phyloP scores from a whole-genome alignment of 2,329 filamentous ascomycete species.

The Aspergillus sojae region DNA sequence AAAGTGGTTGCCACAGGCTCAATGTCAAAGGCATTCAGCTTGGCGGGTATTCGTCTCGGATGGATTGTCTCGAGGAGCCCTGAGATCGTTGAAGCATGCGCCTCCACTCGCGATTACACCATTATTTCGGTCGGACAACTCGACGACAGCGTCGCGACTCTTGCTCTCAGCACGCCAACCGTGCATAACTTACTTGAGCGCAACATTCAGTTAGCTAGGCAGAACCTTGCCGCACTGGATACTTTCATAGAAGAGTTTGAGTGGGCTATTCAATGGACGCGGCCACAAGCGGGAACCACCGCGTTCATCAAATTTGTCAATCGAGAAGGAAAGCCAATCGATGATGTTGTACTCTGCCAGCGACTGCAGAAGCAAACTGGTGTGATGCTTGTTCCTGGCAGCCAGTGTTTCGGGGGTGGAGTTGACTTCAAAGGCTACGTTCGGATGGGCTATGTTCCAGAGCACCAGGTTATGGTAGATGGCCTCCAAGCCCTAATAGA shows the following conservation, averaged over 20 bases:
- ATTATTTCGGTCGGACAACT: constrained; percentile 77
- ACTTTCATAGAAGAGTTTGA: constrained; percentile 63
- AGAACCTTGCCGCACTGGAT: constrained; percentile 64
- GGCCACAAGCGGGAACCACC: constrained; percentile 74
- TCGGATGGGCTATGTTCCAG: constrained; percentile 72
- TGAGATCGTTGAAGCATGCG: constrained; percentile 62
- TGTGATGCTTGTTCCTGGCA: constrained; percentile 73
- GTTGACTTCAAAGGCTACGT: constrained; percentile 72
- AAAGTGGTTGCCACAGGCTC: constrained; percentile 73
- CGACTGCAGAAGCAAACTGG: constrained; percentile 67
- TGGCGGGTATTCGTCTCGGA: constrained; percentile 75
- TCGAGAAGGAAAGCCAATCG: constrained; percentile 60
- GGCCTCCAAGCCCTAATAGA: constrained; percentile 59
- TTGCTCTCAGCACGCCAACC: constrained; percentile 64
- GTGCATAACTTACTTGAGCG: constrained; percentile 61
- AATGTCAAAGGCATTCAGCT: constrained; percentile 77
- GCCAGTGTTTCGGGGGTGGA: constrained; percentile 67
- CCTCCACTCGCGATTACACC: constrained; percentile 71
- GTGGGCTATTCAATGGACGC: constrained; percentile 64
- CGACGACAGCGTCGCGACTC: constrained; percentile 72
- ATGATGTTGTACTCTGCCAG: constrained; percentile 70
- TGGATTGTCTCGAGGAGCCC: constrained; percentile 70
- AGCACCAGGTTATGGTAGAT: constrained; percentile 66
- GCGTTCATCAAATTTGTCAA: constrained; percentile 69
- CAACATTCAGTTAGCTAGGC: constrained; percentile 65